Evolutionary conservation across 2,329 filamentous ascomycete genomes (phyloP), one percentile per base, ranked within the genome.

Genomic region (Trichoderma atrobrunneum): DNA sequence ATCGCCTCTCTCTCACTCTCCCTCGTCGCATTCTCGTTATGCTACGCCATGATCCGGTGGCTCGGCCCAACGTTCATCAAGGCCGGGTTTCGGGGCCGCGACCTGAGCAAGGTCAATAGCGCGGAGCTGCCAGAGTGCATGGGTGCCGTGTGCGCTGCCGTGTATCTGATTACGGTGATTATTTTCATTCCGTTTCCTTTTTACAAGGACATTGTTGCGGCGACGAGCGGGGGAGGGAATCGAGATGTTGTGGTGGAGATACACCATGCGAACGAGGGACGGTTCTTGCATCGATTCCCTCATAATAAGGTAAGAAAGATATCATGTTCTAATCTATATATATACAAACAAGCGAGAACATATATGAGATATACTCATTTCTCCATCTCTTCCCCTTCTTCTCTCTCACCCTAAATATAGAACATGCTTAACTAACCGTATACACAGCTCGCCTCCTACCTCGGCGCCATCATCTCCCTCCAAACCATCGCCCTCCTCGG

Each of bases 101-200:
- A 99, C 81, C 87, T 98, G 86, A 91, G 92, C 79, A 99, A 87
- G 80, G 76, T 80, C 59, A 79, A 90, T 77, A 89, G 89, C 76
- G 87, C 87, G 73, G 93, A 96, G 81, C 92, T 98, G 77, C 96
- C 96, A 26, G 96, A 99, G 82, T 95, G 93, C 76, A 98, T 99
- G 95, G 96, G 96, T 34, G 93, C 94, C 72, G 89, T 99, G 30
- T 97, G 93, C 79, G 96, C 95, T 10, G 89, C 96, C 75, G 94
- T 98, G 30, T 98, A 98, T 82, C 87, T 99, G 57, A 87, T 99
- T 75, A 88, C 91, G 64, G 87, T 98, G 76, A 97, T 98, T 76
- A 85, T 94, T 74, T 99, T 99, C 81, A 94, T 98, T 72, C 96
- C 96, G 0, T 97, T 98, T 82, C 93, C 95, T 1, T 98, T 99